Evolutionary conservation across 73 alveolate genomes (phyloP).

Genomic region (Paramecium caudatum): DNA sequence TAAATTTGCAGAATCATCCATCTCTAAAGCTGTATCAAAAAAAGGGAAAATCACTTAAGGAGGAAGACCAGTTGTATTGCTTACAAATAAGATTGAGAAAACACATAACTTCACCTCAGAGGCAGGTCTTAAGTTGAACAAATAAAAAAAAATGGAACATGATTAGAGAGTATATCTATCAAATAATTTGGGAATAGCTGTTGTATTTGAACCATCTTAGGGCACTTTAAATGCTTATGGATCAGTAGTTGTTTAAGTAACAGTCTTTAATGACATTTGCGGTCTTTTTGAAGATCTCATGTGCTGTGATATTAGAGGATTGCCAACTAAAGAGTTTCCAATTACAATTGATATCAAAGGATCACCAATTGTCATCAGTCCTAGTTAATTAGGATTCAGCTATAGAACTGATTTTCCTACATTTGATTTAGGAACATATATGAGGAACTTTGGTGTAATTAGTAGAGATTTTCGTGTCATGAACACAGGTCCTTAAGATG

Average conservation of each 20-base stretch:
- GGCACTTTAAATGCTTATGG: conserved; percentile 73
- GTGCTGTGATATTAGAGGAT: conserved; percentile 67
- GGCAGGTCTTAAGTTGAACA: conserved; percentile 49
- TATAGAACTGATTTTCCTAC: conserved; percentile 86
- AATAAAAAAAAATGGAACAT: conserved; percentile 67
- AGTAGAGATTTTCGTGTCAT: conserved; percentile 82
- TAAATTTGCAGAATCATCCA: conserved; percentile 69
- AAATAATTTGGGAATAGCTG: conserved; percentile 73
- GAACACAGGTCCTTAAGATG: conserved; percentile 89
- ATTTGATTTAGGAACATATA: conserved; percentile 83
- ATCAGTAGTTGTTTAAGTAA: conserved; percentile 68
- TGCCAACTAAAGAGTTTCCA: conserved; percentile 72
- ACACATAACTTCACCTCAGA: conserved; percentile 70
- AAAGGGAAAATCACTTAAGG: conserved; percentile 64
- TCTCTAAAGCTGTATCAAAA: conserved; percentile 63
- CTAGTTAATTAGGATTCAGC: conserved; percentile 85
- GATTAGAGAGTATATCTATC: conserved; percentile 69
- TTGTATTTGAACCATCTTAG: conserved; percentile 70
- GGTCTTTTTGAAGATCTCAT: conserved; percentile 67
- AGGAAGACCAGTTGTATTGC: conserved; percentile 74
- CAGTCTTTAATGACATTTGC: conserved; percentile 74
- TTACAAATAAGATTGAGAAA: conserved; percentile 75
- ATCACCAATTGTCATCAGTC: conserved; percentile 85
- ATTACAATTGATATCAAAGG: conserved; percentile 67
- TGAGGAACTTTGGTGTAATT: conserved; percentile 79